A percentile compares a stretch with the other conserved stretches of the same genome.
Conservation (phyloP, 495 filamentous ascomycete species). For the Xylaria longipes region DNA sequence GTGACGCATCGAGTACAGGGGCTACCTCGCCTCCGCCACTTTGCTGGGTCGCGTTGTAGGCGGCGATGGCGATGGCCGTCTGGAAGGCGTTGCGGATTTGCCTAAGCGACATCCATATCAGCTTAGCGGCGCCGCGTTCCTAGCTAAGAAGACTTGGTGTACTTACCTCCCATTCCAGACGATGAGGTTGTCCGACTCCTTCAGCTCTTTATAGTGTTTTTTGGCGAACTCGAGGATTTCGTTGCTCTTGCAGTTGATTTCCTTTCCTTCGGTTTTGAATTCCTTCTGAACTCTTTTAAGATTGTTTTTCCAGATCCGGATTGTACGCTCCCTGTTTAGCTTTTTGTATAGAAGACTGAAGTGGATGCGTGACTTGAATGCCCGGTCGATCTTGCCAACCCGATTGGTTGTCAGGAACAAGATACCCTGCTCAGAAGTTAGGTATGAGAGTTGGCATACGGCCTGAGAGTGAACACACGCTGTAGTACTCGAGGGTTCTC, state of each 20-base stretch:
- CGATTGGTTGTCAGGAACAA: constrained; percentile 61
- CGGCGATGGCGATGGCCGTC: constrained; percentile 38
- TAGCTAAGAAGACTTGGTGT: too few relatives aligned
- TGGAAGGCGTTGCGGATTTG: constrained; percentile 43
- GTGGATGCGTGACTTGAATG: constrained; percentile 57
- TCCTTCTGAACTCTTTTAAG: constrained; percentile 34
- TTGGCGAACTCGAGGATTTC: constrained; percentile 23
- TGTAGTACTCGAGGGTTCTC: constrained; percentile 61
- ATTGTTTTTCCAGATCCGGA: constrained; percentile 45
- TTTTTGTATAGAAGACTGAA: constrained; percentile 54
- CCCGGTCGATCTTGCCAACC: constrained; percentile 56
- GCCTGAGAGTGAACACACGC: not conserved
- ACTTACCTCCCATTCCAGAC: constrained; percentile 30
- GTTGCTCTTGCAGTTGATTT: constrained; percentile 29
- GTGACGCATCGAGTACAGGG: not conserved
- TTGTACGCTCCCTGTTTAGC: constrained; percentile 38
- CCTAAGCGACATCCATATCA: too few relatives aligned
- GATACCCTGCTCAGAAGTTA: constrained; percentile 40
- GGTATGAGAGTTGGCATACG: too few relatives aligned
- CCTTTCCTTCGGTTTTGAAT: constrained; percentile 20
- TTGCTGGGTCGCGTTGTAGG: not conserved
- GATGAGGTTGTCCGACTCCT: not conserved
- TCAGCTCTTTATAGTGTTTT: constrained; percentile 4
- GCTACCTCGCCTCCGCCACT: not conserved
- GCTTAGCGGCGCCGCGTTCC: too few relatives aligned